Evolutionary conservation across 495 filamentous ascomycete genomes (phyloP), one percentile per base, ranked within the genome.

Genomic region (Massariosphaeria phaeospora): DNA sequence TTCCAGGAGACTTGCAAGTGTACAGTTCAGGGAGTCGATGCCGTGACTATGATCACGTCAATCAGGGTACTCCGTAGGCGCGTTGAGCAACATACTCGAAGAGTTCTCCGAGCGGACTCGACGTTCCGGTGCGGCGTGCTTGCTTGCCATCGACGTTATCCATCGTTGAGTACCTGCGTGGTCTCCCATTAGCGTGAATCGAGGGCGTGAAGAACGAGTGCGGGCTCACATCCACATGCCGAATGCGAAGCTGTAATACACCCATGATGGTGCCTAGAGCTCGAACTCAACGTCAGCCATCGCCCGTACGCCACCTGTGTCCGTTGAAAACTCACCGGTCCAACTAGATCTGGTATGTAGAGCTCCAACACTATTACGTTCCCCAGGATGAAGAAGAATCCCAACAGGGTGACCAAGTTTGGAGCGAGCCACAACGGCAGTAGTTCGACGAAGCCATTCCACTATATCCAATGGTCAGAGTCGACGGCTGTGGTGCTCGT

Each of bases 131-230:
- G 54, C 93, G 78, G 50, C 93, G 76, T 23, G 93, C 93, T 73
- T 98, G 93, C 75, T 98, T 98, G 52, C 93, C 93, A 69, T 98
- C 93, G 33, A 98, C 84, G 66, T 98, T 98, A 74, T 98, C 93
- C 82, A 98, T 85, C 11, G 93, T 98, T 31, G 91, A 95, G 72
- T 97, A 97, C 73, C 82, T 82, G 63, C 49, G n/a, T 26, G 17
- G 26, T 35, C 21, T 2, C 29, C 12, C 31, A 34, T 57, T 50
- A 57, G 49, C 29, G 11, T 21, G 2, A 20, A 8, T 31, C 9
- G 15, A 8, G 12, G 8, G 40, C 11, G 15, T 15, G 29, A 11
- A 1, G 10, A 23, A 39, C 10, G 24, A 6, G 17, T n/a, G 10
- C 8, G 10, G 18, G 27, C 81, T 74, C 64, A 85, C 86, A 91